Conservation (phyloP, 1,284 basidiomycete species). For the Ceratorhiza oryzae-sativae region DNA sequence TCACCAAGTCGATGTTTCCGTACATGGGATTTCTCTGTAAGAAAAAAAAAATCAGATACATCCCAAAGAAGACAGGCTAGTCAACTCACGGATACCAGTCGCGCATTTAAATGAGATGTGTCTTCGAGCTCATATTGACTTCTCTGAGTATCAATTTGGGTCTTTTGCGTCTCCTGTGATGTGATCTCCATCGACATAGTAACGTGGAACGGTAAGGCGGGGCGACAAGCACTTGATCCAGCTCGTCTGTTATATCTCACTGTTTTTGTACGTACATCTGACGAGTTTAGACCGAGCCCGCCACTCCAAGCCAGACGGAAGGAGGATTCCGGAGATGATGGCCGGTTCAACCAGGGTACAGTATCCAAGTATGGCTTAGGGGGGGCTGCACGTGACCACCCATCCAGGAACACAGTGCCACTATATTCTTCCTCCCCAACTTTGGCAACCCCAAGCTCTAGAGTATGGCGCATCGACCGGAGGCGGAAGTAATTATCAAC, state of each 20-base stretch:
- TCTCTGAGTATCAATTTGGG: constrained; percentile 29
- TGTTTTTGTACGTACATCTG: constrained; percentile 34
- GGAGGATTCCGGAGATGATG: background rate
- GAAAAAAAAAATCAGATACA: background rate
- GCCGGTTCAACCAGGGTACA: background rate
- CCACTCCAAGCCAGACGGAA: background rate
- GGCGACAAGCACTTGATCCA: constrained; percentile 1
- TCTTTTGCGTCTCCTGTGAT: constrained; percentile 34
- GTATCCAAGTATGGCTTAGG: background rate
- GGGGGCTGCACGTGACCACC: background rate
- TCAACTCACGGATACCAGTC: constrained; percentile 11
- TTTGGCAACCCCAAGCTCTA: background rate
- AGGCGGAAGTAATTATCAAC: constrained; percentile 36
- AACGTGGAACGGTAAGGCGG: background rate
- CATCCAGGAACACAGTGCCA: background rate
- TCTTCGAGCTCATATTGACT: constrained; percentile 37
- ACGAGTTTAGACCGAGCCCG: background rate
- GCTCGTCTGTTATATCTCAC: constrained; percentile 14
- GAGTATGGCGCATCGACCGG: constrained; percentile 33
- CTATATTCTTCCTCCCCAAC: background rate
- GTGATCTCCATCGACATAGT: constrained; percentile 5
- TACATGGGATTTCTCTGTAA: constrained; percentile 32
- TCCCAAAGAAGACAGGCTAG: background rate
- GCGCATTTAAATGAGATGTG: constrained; percentile 34
- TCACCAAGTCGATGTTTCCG: constrained; percentile 23